Evolutionary conservation across 257 asterid species (phyloP), one percentile per base, ranked within the genome.

Genomic region (Ehretia macrophylla): DNA sequence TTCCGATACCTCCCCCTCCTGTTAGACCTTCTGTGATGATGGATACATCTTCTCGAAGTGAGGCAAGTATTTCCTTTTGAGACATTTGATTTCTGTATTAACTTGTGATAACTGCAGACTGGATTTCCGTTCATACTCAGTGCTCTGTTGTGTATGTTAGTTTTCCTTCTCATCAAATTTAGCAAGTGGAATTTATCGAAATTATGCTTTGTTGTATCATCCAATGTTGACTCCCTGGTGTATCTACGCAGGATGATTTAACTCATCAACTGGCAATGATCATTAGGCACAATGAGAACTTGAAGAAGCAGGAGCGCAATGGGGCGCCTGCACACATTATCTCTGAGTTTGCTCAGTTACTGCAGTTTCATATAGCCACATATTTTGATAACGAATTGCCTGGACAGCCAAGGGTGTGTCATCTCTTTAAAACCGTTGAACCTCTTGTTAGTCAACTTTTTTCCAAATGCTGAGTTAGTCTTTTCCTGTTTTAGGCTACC

Each of bases 11-110:
- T 42, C 99, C 99, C 39, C 99, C 99, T 46, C 99, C 99, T 42
- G 99, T 93, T 70, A 83, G 99, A 67, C 99, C 99, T 55, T 93
- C 97, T 63, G 99, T 93, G 14, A 93, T 93, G 99, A 93, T 93
- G 99, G 97, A 93, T 68, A 86, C 99, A 63, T 93, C 99, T 52
- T 83, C 99, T 38, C 79, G 99, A 85, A 89, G 99, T 60, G 99
- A 93, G 99, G 99, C 72, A 75, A 67, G 87, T 39, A 62, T 59
- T 59, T 68, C 63, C 2, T 10, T 42, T 42, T 42, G 14, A 10
- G 47, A 10, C 64, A 55, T 53, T 69, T 63, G 48, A 32, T 64
- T 56, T 51, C 42, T 68, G 45, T 14, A 45, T 67, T 50, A 14
- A 13, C 37, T 19, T 74, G 51, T 62, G 58, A 39, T 38, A 51